These are phyloP conservation scores for Kluyveromyces marxianus DNA, from an alignment of 1,139 yeast species.

Conservation along the genomic window DNA sequence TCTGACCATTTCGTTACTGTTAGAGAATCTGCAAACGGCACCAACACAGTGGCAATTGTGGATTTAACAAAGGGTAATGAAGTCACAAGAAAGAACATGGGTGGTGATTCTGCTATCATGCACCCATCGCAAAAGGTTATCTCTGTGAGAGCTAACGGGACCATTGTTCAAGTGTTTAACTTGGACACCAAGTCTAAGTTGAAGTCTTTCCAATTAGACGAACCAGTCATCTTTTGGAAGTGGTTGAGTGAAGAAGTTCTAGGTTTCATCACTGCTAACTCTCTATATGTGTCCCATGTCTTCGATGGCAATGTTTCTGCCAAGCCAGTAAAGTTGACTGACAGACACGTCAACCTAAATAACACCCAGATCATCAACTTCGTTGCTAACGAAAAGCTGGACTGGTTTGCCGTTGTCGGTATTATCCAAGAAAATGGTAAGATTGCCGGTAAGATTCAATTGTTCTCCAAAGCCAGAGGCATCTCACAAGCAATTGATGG, in stretches of 20 bases:
- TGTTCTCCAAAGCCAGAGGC: conserved; percentile 78
- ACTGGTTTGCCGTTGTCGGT: conserved; percentile 95
- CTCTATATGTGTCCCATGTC: conserved; percentile 75
- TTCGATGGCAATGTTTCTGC: conserved; percentile 69
- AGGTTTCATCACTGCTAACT: conserved; percentile 76
- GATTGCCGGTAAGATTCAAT: conserved; percentile 93
- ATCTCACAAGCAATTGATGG: conserved; percentile 98
- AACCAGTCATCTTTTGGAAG: conserved; percentile 92
- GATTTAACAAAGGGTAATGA: conserved; percentile 70
- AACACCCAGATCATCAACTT: conserved; percentile 89
- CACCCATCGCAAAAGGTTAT: conserved; percentile 85
- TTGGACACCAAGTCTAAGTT: conserved; percentile 80
- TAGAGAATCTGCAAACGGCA: conserved; percentile 67
- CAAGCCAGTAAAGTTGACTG: conserved; percentile 73
- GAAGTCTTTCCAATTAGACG: conserved; percentile 78
- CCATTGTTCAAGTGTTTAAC: conserved; percentile 90
- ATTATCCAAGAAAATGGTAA: conserved; percentile 92
- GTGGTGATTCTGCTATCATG: conserved; percentile 97
- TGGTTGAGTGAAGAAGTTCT: conserved; percentile 73
- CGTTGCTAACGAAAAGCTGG: conserved; percentile 69
- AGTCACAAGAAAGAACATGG: conserved; percentile 84
- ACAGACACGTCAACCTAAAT: conserved; percentile 72
- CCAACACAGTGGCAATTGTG: conserved; percentile 87
- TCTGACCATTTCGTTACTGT: conserved; percentile 86
- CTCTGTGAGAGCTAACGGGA: conserved; percentile 91